Base-by-base conservation (phyloP, 441 rosid species). In the Pelargonium myrrhifolium region DNA sequence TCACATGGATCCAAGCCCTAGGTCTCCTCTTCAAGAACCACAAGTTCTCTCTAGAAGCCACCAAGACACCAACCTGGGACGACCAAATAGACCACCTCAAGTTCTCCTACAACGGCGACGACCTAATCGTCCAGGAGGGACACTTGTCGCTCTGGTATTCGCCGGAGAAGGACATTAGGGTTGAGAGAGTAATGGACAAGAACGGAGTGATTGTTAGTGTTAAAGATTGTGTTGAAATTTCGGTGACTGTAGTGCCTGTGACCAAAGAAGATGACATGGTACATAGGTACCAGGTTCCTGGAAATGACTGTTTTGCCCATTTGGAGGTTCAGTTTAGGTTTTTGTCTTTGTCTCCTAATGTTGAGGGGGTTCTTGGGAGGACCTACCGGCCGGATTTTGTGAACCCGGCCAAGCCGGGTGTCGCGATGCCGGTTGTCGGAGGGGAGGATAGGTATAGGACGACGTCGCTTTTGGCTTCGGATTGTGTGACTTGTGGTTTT, bases 1-100 rank as follows among this genome's bases (percentile, higher is more conserved):
- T 79, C 62, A 89, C 98, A 10, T 92, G 94, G 98, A 84, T 92
- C 69, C 94, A 89, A 73, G 85, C 93, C 55, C 83, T 87, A 0
- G 96, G 98, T 28, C 55, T 92, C 80, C 81, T 92, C 67, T 89
- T 81, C 62, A 73, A 76, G 67, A 71, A 87, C 4, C 74, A 82
- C 49, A 74, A 70, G 21, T 86, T 89, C 78, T 85, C 94, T 62
- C 80, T 89, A 0, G 89, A 87, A 74, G 96, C 94, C 22, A 74
- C 78, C 0, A 74, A 66, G 70, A 70, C 89, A n/a, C 80, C 82
- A 12, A 63, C 69, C 4, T 89, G 96, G 97, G 80, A 85, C 66
- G 63, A 66, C 0, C 81, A 84, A 24, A 21, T 74, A 2, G 88
- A 87, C 68, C 88, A 82, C 71, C 79, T 91, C 31, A 87, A 69